These are phyloP conservation scores for Coniochaeta hoffmannii DNA, from an alignment of 2,329 filamentous ascomycete species.

Conservation along the genomic window DNA sequence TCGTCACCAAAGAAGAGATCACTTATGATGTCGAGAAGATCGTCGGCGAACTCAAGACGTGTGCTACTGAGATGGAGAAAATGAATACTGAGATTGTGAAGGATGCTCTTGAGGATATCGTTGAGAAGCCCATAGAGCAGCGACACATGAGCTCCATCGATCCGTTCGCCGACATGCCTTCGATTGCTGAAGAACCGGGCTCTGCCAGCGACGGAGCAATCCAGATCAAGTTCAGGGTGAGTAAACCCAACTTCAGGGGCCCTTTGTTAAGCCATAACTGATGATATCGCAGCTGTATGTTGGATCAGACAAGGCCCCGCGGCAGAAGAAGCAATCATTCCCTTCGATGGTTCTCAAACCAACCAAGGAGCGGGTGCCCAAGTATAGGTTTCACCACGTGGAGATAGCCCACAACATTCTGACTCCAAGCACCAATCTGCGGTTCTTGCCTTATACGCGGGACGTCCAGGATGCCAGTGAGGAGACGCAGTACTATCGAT, in stretches of 20 bases:
- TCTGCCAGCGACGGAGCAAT: slow-evolving; percentile 27
- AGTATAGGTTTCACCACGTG: slow-evolving; percentile 52
- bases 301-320: slow-evolving; percentile 30
- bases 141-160: slow-evolving; percentile 35
- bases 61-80: slow-evolving; percentile 34
- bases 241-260: slow-evolving; percentile 3
- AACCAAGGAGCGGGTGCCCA: slow-evolving; percentile 44
- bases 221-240: slow-evolving; percentile 44
- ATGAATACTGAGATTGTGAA: slow-evolving; percentile 37
- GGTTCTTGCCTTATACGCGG: slow-evolving; percentile 51
- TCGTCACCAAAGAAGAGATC: not conserved
- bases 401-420: slow-evolving; percentile 53
- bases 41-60: slow-evolving; percentile 29
- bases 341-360: slow-evolving; percentile 39
- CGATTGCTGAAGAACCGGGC: slow-evolving; percentile 21
- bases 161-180: slow-evolving; percentile 37
- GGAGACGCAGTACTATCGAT: slow-evolving; percentile 46
- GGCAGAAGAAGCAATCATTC: slow-evolving; percentile 27
- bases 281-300: slow-evolving; percentile 30
- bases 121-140: slow-evolving; percentile 27
- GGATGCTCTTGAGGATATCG: slow-evolving; percentile 37
- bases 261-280: not conserved
- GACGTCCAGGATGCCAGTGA: slow-evolving; percentile 46
- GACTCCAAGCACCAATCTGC: slow-evolving; percentile 52
- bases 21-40: slow-evolving; percentile 26